Conservation (phyloP, 2,329 filamentous ascomycete species). For the Colletotrichum liriopes region DNA sequence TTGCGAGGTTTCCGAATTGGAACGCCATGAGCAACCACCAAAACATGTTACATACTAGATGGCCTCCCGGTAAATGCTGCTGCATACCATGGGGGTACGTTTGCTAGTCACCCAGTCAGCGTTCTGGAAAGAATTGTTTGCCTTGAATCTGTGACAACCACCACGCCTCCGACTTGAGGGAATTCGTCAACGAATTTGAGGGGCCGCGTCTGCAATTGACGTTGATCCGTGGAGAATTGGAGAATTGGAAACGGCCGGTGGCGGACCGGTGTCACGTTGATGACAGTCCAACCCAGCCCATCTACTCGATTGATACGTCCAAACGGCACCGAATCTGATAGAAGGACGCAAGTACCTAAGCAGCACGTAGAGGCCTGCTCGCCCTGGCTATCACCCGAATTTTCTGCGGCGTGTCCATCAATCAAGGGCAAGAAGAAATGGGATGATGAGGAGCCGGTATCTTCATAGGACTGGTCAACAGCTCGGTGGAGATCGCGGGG, state of each 20-base stretch:
- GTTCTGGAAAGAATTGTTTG: neutral
- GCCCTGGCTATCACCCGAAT: conserved; percentile 21
- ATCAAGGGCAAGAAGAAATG: conserved; percentile 14
- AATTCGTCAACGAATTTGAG: conserved; percentile 10
- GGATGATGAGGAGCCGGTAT: conserved; percentile 28
- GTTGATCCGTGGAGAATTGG: neutral
- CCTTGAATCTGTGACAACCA: neutral
- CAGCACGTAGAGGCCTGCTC: conserved; percentile 8
- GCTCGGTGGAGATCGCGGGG: conserved; percentile 35
- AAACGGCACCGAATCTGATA: conserved; percentile 6
- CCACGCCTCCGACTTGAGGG: neutral
- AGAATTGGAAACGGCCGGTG: conserved; percentile 1
- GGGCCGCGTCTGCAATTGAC: neutral
- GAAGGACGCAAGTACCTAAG: conserved; percentile 1
- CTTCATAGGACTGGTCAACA: conserved; percentile 21
- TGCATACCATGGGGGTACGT: neutral
- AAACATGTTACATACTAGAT: neutral
- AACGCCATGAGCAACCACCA: conserved; percentile 6
- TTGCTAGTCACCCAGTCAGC: neutral
- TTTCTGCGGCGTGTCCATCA: conserved; percentile 15
- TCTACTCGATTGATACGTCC: conserved; percentile 3
- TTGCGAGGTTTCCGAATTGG: conserved; percentile 8
- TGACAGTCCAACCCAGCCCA: neutral
- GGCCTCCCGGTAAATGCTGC: neutral
- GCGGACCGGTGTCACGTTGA: conserved; percentile 7